Evolutionary conservation across 2,329 filamentous ascomycete species (phyloP), one percentile per base, ranked within the genome.

Genomic region (Tetracladium maxilliforme): DNA sequence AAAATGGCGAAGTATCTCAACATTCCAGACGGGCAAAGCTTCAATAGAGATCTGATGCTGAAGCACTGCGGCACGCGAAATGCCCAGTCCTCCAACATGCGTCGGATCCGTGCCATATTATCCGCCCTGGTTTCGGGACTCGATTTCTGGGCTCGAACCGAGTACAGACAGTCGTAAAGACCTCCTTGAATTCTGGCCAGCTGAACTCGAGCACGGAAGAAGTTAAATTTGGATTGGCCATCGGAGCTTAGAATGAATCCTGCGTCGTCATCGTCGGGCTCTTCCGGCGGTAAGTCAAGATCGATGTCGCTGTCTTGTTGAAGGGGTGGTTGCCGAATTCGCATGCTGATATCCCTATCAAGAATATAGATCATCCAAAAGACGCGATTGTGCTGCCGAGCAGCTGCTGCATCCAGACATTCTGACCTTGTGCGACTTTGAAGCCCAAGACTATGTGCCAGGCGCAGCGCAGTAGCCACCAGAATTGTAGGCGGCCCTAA

Each of bases 281-380:
- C 16, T 16, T 21, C 16, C 25, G 33, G 32, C 22, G 38, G 37
- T 22, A 38, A 28, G 16, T 41, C 37, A 27, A 41, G 33, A 29
- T 41, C 27, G 23, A 41, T 32, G 24, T 41, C 38, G 23, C 30
- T 30, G 25, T 41, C 37, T 23, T 31, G 16, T 25, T 40, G 37
- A 22, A 41, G 31, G 13, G 38, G 34, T 7, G 38, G 35, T 24
- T 40, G 38, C 32, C 36, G 34, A 13, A 31, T 33, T 24, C 35
- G 35, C 35, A 41, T 35, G 28, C 38, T 40, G 24, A 41, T 29
- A 27, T 41, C 38, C 32, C 34, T 39, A 28, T 40, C 38, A 25
- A 46, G 38, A 22, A 44, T 33, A 30, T 46, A 46, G 13, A 37
- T 40, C 23, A 45, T 26, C 42, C 43, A 46, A 28, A 46, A 43